Conservation (phyloP, 108 stramenopile genomes). For the Skeletonema tropicum region DNA sequence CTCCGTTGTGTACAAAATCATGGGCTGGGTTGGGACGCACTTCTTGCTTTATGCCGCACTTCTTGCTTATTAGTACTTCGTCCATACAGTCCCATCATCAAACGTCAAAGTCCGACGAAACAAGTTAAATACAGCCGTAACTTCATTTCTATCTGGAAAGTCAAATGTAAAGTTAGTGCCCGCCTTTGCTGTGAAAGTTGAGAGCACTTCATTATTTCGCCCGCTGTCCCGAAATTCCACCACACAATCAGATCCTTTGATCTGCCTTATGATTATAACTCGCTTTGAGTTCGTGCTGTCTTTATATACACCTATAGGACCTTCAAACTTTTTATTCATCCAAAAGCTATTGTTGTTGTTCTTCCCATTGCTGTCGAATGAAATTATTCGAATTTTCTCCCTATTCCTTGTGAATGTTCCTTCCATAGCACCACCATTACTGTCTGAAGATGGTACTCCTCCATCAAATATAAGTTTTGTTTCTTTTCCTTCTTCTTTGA, state of each 20-base stretch:
- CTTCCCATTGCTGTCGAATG: neutral
- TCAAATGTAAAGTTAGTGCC: neutral
- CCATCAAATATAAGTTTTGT: neutral
- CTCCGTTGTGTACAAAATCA: neutral
- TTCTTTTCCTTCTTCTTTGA: neutral
- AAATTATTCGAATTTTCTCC: neutral
- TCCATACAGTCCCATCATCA: conserved; percentile 1
- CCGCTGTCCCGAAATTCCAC: neutral
- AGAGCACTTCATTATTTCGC: neutral
- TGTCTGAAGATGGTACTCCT: neutral
- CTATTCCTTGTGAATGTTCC: conserved; percentile 5
- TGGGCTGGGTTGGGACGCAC: neutral
- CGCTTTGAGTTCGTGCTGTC: neutral
- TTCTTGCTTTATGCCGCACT: neutral
- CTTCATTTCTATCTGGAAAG: conserved; percentile 1
- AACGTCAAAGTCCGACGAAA: neutral
- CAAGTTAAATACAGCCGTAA: neutral
- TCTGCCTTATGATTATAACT: neutral
- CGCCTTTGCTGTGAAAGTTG: neutral
- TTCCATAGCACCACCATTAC: neutral
- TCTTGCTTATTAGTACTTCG: neutral
- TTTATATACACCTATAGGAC: neutral
- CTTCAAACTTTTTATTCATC: conserved; percentile 3
- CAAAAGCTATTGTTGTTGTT: neutral
- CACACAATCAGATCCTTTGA: neutral